Base-by-base conservation (phyloP, 208 protist species). In the Angomonas ambiguus region DNA sequence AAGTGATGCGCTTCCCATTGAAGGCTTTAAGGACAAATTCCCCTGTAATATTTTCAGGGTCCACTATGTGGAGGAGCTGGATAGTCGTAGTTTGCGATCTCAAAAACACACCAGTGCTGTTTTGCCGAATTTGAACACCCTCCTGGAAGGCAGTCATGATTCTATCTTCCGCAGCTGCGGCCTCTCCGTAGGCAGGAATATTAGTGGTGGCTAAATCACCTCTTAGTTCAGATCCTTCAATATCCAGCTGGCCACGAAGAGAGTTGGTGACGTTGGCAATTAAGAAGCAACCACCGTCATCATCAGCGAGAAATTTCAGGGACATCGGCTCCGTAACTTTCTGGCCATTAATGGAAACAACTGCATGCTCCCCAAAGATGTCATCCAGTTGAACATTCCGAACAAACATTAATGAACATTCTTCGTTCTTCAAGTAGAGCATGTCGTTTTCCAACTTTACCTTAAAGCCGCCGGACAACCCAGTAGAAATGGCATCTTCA, bases 1-100 rank as follows among this genome's bases (percentile, higher is more conserved):
- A 72, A 18, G 61, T 34, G 8, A 81, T 66, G 38, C 57, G 11
- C 6, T 49, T 16, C 31, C 77, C 82, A 51, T 88, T 83, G 65
- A 79, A 81, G 30, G 63, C 67, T 68, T 82, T 82, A 30, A 91
- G 72, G 8, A 91, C 20, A 65, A 83, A 92, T 59, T 88, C 80
- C 10, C 82, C 77, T 2, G 67, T 49, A 31, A 92, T 61, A n/a
- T 82, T 70, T 1, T 48, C 67, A 31, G 65, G 69, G 28, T 67
- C 65, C 24, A 85, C 61, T 51, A 80, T 70, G 31, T 75, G 76
- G 63, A 72, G 71, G 6, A 83, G 71, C 62, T 91, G 83, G 10
- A 83, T 42, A 22, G 63, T 77, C 3, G 65, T 67, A 33, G 63
- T 56, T 0, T 66, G 41, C 18, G 74, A 69, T 63, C 76, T 59